phyloP scores from a whole-genome alignment of 2,329 filamentous ascomycete species.

The Diplodia intermedia region DNA sequence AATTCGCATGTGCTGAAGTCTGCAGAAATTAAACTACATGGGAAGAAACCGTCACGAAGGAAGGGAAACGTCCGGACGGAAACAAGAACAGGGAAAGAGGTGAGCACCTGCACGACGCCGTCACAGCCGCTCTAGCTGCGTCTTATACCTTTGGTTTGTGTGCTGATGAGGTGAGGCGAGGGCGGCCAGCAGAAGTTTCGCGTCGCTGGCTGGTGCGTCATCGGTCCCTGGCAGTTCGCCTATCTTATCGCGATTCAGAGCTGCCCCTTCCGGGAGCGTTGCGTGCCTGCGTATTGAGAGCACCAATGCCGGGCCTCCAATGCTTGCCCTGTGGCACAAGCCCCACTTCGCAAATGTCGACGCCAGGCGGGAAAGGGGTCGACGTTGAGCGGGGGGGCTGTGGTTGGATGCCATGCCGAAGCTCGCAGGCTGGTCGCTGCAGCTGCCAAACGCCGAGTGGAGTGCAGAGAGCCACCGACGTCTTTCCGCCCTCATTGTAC shows the following conservation, averaged over 20 bases:
- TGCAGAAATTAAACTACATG: no score
- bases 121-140: neutral
- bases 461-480: neutral
- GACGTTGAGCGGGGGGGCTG: neutral
- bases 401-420: neutral
- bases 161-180: neutral
- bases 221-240: neutral
- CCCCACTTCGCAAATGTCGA: neutral
- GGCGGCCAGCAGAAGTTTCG: neutral
- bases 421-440: neutral
- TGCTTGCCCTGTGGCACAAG: neutral
- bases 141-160: neutral
- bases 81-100: neutral
- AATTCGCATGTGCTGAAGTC: no score
- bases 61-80: neutral
- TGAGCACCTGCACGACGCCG: neutral
- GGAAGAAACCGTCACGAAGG: neutral
- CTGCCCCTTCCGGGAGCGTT: neutral
- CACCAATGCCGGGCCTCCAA: no score
- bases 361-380: neutral
- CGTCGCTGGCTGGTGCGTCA: neutral
- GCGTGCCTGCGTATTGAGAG: no score
- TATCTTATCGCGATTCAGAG: neutral
- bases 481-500: neutral
- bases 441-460: neutral